phyloP scores from a whole-genome alignment of 192 early-diverging fungal genomes.

The Coemansia sp. region DNA sequence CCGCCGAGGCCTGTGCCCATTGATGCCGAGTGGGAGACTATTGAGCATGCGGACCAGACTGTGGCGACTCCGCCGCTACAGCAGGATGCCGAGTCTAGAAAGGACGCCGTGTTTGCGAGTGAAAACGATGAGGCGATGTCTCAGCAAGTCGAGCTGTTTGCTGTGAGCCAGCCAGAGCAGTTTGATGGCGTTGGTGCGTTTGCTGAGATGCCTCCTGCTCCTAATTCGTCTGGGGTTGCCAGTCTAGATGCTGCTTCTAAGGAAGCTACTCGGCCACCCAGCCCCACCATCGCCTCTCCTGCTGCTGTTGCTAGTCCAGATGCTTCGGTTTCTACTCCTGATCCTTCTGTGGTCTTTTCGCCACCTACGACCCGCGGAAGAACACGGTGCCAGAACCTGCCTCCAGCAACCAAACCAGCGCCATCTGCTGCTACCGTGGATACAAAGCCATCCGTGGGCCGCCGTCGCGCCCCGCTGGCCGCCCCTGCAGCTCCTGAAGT shows the following conservation, averaged over 20 bases:
- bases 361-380: background rate
- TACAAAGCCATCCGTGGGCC: background rate
- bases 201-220: background rate
- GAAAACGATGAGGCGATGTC: background rate
- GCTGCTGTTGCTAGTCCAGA: background rate
- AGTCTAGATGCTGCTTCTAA: background rate
- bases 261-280: background rate
- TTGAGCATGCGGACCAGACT: conserved; percentile 9
- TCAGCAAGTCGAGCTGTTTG: conserved; percentile 14
- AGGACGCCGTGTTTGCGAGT: no score
- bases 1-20: conserved; percentile 39
- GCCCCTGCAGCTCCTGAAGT: background rate
- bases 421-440: no score
- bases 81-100: background rate
- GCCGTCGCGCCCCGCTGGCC: background rate
- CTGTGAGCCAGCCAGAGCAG: background rate
- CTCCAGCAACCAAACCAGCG: no score
- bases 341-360: background rate
- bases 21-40: conserved; percentile 33
- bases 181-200: background rate
- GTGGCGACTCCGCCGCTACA: background rate
- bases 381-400: no score
- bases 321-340: no score
- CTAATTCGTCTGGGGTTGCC: no score
- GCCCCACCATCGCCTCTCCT: background rate